A percentile compares a stretch with the other conserved stretches of the same genome.
phyloP scores from a whole-genome alignment of 176 grass and related monocot genomes.

The Puya raimondii region DNA sequence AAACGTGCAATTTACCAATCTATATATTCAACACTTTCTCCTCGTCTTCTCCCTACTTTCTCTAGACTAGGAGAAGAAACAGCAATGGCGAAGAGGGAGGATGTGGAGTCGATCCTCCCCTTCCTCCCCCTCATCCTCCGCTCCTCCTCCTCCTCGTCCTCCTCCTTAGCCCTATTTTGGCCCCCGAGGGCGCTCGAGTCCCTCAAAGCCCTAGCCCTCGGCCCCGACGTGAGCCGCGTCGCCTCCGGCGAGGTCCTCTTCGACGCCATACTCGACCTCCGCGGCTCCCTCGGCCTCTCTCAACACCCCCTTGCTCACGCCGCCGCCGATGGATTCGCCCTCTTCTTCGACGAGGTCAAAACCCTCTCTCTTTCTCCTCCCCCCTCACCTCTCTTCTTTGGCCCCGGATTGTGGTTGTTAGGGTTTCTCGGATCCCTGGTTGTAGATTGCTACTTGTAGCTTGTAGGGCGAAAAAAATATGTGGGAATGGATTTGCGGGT shows the following conservation, averaged over 20 bases:
- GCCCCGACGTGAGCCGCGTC: conserved; percentile 73
- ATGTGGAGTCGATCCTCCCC: conserved; percentile 48
- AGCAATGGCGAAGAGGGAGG: conserved; percentile 11
- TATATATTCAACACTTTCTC: no score
- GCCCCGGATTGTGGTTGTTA: no score
- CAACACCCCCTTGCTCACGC: conserved; percentile 19
- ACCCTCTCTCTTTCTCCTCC: no score
- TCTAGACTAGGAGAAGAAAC: background rate
- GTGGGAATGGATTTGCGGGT: no score
- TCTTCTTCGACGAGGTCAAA: conserved; percentile 73
- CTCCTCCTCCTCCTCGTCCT: conserved; percentile 12
- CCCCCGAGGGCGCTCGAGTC: conserved; percentile 47
- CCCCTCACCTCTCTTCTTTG: no score
- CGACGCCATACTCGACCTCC: conserved; percentile 63
- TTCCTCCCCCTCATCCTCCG: conserved; percentile 55
- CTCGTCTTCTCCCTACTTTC: background rate
- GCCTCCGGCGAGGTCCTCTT: conserved; percentile 71
- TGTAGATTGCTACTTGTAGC: no score
- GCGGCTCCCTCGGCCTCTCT: conserved; percentile 38
- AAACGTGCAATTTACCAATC: no score
- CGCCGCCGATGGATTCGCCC: conserved; percentile 38
- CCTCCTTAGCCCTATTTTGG: conserved; percentile 35
- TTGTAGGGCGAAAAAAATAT: no score
- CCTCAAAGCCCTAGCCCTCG: conserved; percentile 47
- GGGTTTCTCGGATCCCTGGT: no score